Base-by-base conservation (phyloP, 2,329 filamentous ascomycete genomes). In the Chaetomiaceae sp. region DNA sequence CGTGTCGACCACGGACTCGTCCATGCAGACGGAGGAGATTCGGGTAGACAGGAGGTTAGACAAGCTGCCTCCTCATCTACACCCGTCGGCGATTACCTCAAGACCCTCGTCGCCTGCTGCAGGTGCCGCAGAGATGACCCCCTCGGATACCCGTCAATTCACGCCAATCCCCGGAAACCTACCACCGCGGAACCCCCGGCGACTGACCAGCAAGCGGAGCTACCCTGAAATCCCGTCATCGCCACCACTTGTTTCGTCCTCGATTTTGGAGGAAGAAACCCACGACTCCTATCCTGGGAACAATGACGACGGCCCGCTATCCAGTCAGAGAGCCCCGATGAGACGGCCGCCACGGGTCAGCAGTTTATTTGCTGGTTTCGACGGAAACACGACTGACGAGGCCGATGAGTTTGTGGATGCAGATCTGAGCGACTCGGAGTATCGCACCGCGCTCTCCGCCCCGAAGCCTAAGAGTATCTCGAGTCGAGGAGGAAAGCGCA, bases 21-120 rank as follows among this genome's bases (percentile, higher is more conserved):
- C 64, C 3, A 68, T 90, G 48, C 93, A 98, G 69, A 98, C 93
- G 0, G 90, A 97, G 56, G 86, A 88, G 49, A 96, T 97, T 48
- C 79, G 87, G 45, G 79, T 94, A 6, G 90, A 95, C 60, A 79
- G 81, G 67, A 79, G 89, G 50, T 70, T 88, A 36, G 79, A 84
- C 50, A 83, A 81, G 55, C 72, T 95, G 20, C 88, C 88, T 12
- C 71, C 80, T 2, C 86, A 93, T 60, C 74, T 95, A 27, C 81
- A 89, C 46, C 88, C 89, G 1, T 91, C 87, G 1, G 74, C 83
- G 15, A 85, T 95, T 50, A 70, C 74, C 0, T 83, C 81, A 0
- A 68, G 76, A 17, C 79, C 81, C 8, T 63, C 69, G 1, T 83
- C 80, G 11, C 79, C 80, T 64, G 52, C 62, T 57, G 30, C 61